Evolutionary conservation across 2,329 filamentous ascomycete species (phyloP).

Genomic region (Phaeomoniella chlamydospora): DNA sequence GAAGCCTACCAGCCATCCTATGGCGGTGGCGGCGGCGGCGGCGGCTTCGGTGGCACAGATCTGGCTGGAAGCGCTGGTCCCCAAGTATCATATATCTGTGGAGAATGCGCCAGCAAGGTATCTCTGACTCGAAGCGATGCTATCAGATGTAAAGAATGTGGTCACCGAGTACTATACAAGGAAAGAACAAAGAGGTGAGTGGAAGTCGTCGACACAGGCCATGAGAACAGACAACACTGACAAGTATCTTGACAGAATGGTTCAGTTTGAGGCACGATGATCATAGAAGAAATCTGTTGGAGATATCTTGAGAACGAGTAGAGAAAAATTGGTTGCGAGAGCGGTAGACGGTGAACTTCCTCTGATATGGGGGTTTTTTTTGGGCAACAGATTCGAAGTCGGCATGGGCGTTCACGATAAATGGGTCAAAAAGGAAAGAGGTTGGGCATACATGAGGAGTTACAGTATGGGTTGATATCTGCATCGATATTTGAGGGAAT

Average conservation of each 20-base stretch:
- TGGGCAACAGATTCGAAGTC: no score
- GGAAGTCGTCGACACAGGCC: not conserved
- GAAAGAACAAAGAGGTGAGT: conserved; percentile 89
- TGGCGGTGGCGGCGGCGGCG: conserved; percentile 28
- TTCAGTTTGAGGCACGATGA: conserved; percentile 92
- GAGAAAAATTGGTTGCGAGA: no score
- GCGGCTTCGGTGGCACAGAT: conserved; percentile 17
- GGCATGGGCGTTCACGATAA: no score
- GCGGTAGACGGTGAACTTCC: no score
- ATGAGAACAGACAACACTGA: conserved; percentile 3
- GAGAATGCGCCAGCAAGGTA: conserved; percentile 70
- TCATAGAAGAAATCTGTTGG: conserved; percentile 1
- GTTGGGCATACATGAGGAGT: no score
- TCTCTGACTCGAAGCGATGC: conserved; percentile 62
- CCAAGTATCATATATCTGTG: conserved; percentile 58
- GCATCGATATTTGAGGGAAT: no score
- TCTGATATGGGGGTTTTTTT: no score
- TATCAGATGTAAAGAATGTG: conserved; percentile 83
- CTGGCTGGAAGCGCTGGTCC: conserved; percentile 29
- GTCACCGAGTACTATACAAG: conserved; percentile 92
- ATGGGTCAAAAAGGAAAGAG: no score
- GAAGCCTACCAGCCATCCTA: not conserved
- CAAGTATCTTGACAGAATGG: conserved; percentile 53
- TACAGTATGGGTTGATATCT: no score
- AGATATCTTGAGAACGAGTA: not conserved